These are phyloP conservation scores for Malassezia dermatis DNA, from an alignment of 1,284 basidiomycete genomes.

Conservation along the genomic window DNA sequence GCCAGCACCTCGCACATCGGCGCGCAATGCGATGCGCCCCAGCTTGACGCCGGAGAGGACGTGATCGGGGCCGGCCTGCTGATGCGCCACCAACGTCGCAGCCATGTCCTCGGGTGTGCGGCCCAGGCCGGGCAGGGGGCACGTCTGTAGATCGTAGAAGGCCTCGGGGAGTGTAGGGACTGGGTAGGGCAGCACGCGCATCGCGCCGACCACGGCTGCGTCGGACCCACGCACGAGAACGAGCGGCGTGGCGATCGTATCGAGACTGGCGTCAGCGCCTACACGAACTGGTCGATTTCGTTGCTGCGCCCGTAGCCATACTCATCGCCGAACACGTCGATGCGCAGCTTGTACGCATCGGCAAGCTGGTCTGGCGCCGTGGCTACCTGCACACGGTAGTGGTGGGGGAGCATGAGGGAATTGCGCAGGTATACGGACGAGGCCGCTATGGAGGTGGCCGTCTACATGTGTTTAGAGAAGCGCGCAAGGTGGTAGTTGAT, in stretches of 20 bases:
- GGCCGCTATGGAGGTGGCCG: neutral
- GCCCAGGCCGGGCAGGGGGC: neutral
- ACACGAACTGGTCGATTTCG: constrained; percentile 6
- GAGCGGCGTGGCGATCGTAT: neutral
- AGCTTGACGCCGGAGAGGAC: constrained; percentile 9
- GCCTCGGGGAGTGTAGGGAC: neutral
- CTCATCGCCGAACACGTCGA: constrained; percentile 1
- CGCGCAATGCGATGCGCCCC: constrained; percentile 1
- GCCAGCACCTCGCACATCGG: neutral
- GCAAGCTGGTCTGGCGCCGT: neutral
- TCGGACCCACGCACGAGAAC: neutral
- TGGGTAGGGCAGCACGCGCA: constrained; percentile 1
- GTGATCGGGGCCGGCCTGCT: neutral
- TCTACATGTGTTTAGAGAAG: constrained; percentile 35
- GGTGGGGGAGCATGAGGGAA: neutral
- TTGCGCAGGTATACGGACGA: neutral
- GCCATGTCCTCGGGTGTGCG: neutral
- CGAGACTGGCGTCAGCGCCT: neutral
- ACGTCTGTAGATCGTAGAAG: neutral
- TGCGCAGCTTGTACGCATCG: constrained; percentile 5
- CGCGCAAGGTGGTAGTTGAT: constrained; percentile 46
- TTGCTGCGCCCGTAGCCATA: neutral
- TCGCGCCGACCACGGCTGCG: neutral
- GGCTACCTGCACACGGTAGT: neutral
- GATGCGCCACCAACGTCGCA: neutral